Conservation (phyloP, 257 asterid species). For the Penstemon eatonii region DNA sequence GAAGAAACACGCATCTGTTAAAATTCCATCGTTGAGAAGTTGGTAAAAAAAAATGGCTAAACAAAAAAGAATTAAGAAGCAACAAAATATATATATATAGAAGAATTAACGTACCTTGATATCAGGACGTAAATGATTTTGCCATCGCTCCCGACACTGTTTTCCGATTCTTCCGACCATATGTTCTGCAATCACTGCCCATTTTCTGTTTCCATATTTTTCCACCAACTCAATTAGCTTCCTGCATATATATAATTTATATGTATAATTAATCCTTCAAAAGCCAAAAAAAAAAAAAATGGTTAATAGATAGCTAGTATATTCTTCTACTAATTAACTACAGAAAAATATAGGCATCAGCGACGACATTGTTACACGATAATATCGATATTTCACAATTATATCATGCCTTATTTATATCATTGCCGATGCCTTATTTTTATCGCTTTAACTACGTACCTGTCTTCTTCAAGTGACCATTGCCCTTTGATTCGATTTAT, state of each 20-base stretch:
- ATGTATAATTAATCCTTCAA: background rate
- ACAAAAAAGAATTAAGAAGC: background rate
- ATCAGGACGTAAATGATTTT: slow-evolving; percentile 72
- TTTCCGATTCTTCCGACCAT: slow-evolving; percentile 80
- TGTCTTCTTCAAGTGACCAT: slow-evolving; percentile 75
- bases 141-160: slow-evolving; percentile 86
- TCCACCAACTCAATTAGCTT: slow-evolving; percentile 47
- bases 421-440: background rate
- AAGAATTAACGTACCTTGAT: slow-evolving; percentile 48
- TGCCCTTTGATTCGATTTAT: slow-evolving; percentile 56
- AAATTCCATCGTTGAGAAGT: background rate
- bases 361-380: too few relatives aligned
- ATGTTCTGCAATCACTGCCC: slow-evolving; percentile 60
- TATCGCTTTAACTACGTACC: slow-evolving; percentile 28
- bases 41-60: background rate
- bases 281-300: background rate
- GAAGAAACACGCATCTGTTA: background rate
- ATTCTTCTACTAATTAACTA: too few relatives aligned
- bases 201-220: slow-evolving; percentile 47
- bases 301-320: too few relatives aligned
- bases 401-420: too few relatives aligned
- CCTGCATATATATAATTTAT: slow-evolving; percentile 32
- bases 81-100: background rate
- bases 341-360: too few relatives aligned
- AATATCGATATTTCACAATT: too few relatives aligned